phyloP scores from a whole-genome alignment of 192 early-diverging fungal genomes.

The Backusella liffmaniae region DNA sequence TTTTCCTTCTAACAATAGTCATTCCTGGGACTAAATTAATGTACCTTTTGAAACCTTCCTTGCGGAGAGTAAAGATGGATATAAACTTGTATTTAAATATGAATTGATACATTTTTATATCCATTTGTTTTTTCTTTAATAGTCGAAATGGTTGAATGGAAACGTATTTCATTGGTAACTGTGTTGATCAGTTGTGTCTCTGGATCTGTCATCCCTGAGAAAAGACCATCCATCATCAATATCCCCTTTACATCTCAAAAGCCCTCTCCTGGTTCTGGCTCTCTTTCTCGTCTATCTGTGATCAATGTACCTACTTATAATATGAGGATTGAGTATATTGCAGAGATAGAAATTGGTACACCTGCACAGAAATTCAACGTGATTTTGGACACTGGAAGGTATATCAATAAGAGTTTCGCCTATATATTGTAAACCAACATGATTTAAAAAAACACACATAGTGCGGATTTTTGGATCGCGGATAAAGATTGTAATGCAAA shows the following conservation, averaged over 20 bases:
- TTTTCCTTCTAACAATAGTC: neutral
- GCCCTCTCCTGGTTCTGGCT: neutral
- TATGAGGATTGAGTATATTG: slow-evolving; percentile 15
- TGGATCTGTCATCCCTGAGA: neutral
- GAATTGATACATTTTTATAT: neutral
- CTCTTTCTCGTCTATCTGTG: neutral
- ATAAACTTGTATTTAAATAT: too few relatives aligned
- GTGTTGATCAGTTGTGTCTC: neutral
- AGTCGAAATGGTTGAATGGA: neutral
- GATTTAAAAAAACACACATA: neutral
- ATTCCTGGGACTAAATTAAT: neutral
- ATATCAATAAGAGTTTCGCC: neutral
- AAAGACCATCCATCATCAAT: neutral
- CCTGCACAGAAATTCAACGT: slow-evolving; percentile 30
- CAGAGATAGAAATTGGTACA: slow-evolving; percentile 15
- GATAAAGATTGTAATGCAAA: slow-evolving; percentile 7
- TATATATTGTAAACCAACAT: too few relatives aligned
- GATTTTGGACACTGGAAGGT: slow-evolving; percentile 32
- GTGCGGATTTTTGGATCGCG: slow-evolving; percentile 31
- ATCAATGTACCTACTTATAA: neutral
- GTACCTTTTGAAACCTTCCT: neutral
- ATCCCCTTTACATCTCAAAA: neutral
- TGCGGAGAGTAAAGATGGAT: neutral
- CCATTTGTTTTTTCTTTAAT: neutral
- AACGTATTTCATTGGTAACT: neutral